A percentile compares a stretch with the other conserved stretches of the same genome.
Conservation (phyloP, 1,139 yeast species). For the Yamadazyma atlantica region DNA sequence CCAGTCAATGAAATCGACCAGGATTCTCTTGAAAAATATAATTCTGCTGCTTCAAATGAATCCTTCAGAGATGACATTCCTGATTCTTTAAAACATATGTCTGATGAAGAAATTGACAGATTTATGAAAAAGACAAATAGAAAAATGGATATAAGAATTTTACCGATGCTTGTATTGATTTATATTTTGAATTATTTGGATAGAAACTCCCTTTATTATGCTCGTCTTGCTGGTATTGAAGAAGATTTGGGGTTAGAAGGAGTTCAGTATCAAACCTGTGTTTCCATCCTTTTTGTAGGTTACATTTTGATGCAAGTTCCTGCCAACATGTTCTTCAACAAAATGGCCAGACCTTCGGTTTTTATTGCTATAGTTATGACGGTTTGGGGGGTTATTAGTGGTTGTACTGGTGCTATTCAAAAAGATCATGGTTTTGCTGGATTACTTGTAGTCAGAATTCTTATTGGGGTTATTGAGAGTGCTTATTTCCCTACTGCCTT, state of each 20-base stretch:
- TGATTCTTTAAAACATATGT: conserved; percentile 30
- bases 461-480: conserved; percentile 58
- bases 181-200: conserved; percentile 58
- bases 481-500: conserved; percentile 59
- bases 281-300: conserved; percentile 60
- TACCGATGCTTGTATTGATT: conserved; percentile 55
- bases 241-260: conserved; percentile 50
- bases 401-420: conserved; percentile 28
- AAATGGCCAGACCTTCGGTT: conserved; percentile 49
- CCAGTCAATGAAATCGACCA: conserved; percentile 2
- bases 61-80: conserved; percentile 20
- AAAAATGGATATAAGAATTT: conserved; percentile 52
- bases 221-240: conserved; percentile 57
- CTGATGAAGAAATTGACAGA: conserved; percentile 35
- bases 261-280: conserved; percentile 53
- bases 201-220: conserved; percentile 61
- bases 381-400: conserved; percentile 52
- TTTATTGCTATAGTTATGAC: conserved; percentile 53
- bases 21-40: neutral
- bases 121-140: conserved; percentile 42
- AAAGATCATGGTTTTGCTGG: conserved; percentile 35
- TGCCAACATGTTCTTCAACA: conserved; percentile 48
- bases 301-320: conserved; percentile 63
- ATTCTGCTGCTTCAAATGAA: neutral
- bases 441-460: conserved; percentile 45